These are phyloP conservation scores for Fusarium incarnatum DNA, from an alignment of 2,329 filamentous ascomycete genomes.

Conservation along the genomic window DNA sequence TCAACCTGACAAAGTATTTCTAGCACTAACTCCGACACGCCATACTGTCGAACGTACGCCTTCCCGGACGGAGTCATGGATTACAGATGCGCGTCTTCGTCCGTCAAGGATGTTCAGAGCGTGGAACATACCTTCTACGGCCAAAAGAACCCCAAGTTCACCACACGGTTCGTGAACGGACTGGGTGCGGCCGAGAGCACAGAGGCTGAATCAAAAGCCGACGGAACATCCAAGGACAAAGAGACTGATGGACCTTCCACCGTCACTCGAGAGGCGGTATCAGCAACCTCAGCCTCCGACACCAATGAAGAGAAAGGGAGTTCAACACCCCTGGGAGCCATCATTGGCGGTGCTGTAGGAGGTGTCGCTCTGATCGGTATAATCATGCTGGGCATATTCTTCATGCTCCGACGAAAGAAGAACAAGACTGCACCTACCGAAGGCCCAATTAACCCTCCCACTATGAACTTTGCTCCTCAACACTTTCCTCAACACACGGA, in stretches of 20 bases:
- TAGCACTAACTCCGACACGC: neutral
- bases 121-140: neutral
- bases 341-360: neutral
- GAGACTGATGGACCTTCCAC: rapidly evolving
- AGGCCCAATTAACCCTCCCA: neutral
- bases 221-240: rapidly evolving
- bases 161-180: neutral
- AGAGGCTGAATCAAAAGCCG: rapidly evolving
- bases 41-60: slow-evolving; percentile 2
- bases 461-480: neutral
- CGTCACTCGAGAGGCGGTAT: neutral
- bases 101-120: neutral
- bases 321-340: neutral
- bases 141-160: neutral
- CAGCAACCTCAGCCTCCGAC: neutral
- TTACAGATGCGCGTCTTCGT: neutral
- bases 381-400: neutral
- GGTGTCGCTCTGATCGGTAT: neutral
- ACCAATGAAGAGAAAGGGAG: rapidly evolving
- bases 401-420: neutral
- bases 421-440: neutral
- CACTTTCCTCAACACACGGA: neutral
- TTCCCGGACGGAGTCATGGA: neutral
- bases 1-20: too few relatives aligned
- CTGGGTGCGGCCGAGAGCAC: too few relatives aligned